phyloP scores from a whole-genome alignment of 768 basidiomycete genomes.

The Kwoniella shandongensis region DNA sequence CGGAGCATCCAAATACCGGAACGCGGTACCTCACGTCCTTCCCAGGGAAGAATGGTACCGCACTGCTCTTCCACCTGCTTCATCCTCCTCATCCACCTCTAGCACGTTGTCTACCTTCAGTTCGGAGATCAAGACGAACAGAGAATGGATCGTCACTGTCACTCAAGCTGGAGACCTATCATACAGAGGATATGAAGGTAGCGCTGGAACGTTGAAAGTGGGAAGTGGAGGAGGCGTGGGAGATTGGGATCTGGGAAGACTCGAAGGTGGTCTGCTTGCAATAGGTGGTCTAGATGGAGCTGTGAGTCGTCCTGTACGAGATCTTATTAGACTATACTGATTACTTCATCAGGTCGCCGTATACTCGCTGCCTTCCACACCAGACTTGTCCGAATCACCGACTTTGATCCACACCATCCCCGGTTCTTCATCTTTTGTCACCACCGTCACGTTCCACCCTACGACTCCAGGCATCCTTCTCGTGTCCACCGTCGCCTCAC shows the following conservation, averaged over 20 bases:
- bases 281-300: conserved; percentile 41
- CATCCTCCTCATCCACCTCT: conserved; percentile 15
- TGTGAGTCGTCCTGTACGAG: conserved; percentile 21
- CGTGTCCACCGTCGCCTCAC: conserved; percentile 18
- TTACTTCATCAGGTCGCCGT: conserved; percentile 20
- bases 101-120: conserved; percentile 31
- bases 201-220: conserved; percentile 19
- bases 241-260: conserved; percentile 40
- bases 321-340: background rate
- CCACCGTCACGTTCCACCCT: conserved; percentile 32
- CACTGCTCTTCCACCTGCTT: conserved; percentile 13
- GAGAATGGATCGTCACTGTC: conserved; percentile 38
- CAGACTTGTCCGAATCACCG: background rate
- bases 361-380: conserved; percentile 9
- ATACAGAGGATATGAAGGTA: conserved; percentile 26
- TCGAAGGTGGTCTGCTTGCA: conserved; percentile 32
- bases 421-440: conserved; percentile 21
- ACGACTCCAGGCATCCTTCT: conserved; percentile 38
- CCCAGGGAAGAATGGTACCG: conserved; percentile 38
- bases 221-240: conserved; percentile 38
- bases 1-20: conserved; percentile 42
- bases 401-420: conserved; percentile 16
- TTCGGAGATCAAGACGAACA: conserved; percentile 37
- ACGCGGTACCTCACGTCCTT: conserved; percentile 26
- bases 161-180: conserved; percentile 30